A percentile compares a stretch with the other conserved stretches of the same genome.
phyloP scores from a whole-genome alignment of 495 filamentous ascomycete species.

The Ascobolus immersus region DNA sequence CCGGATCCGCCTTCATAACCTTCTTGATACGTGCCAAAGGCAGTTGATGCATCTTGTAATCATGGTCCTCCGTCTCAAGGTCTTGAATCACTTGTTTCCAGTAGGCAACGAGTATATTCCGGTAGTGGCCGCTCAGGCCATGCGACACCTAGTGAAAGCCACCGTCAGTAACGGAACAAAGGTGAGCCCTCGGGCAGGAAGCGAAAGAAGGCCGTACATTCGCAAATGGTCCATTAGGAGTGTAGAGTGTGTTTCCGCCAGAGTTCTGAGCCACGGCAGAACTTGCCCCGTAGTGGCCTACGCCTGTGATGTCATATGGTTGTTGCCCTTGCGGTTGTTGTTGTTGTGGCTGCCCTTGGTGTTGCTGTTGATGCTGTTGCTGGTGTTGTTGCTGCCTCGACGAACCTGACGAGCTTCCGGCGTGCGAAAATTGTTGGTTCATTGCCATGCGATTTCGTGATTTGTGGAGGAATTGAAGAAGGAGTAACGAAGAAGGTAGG shows the following conservation, averaged over 20 bases:
- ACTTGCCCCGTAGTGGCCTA: constrained; percentile 31
- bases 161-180: background rate
- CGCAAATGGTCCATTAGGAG: constrained; percentile 83
- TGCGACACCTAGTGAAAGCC: constrained; percentile 49
- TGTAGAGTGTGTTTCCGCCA: constrained; percentile 25
- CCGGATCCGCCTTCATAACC: constrained; percentile 97
- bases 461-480: background rate
- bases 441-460: constrained; percentile 16
- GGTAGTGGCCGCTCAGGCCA: constrained; percentile 74
- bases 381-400: background rate
- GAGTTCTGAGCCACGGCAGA: constrained; percentile 29
- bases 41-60: constrained; percentile 92
- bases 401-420: constrained; percentile 17
- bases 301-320: constrained; percentile 53
- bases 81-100: constrained; percentile 96
- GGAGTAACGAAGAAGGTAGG: background rate
- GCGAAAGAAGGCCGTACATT: constrained; percentile 34
- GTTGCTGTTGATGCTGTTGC: background rate
- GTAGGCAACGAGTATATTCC: constrained; percentile 90
- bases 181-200: background rate
- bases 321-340: constrained; percentile 16
- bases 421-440: constrained; percentile 30
- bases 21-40: constrained; percentile 96
- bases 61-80: constrained; percentile 79
- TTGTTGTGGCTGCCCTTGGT: constrained; percentile 18